Conservation (phyloP, 2,329 filamentous ascomycete species). For the Beauveria sp. region DNA sequence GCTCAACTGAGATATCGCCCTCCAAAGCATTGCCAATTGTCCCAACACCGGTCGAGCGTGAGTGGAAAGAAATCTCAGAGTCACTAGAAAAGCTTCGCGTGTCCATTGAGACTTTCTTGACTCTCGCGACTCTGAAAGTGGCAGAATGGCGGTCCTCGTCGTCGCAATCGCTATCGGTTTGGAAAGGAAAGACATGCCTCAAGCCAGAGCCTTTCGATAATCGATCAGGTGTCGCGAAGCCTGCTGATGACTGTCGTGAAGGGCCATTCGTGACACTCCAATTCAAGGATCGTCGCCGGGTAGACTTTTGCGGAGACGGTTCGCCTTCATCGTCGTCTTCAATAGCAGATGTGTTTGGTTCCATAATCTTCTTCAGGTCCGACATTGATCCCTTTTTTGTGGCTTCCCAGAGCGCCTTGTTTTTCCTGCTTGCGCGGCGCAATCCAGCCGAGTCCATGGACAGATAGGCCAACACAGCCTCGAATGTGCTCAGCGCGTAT, state of each 20-base stretch:
- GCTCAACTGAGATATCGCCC: constrained; percentile 78
- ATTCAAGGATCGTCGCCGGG: constrained; percentile 36
- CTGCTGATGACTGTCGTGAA: constrained; percentile 34
- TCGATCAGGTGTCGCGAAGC: constrained; percentile 36
- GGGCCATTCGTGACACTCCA: constrained; percentile 41
- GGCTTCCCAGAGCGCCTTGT: constrained; percentile 82
- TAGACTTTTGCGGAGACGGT: constrained; percentile 28
- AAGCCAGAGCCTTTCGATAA: constrained; percentile 54
- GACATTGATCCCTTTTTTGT: constrained; percentile 68
- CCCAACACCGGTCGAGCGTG: constrained; percentile 68
- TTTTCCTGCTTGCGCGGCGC: constrained; percentile 76
- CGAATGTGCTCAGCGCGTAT: constrained; percentile 91
- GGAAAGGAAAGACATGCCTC: constrained; percentile 87
- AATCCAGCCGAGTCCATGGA: constrained; percentile 73
- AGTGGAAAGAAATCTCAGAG: constrained; percentile 77
- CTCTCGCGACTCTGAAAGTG: constrained; percentile 35
- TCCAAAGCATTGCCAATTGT: constrained; percentile 68
- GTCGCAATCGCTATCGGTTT: constrained; percentile 38
- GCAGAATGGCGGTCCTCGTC: constrained; percentile 24
- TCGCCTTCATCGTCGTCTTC: constrained; percentile 37
- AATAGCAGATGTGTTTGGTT: constrained; percentile 52
- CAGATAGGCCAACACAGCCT: constrained; percentile 86
- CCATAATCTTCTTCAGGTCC: constrained; percentile 70
- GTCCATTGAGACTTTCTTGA: constrained; percentile 84
- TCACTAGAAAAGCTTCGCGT: constrained; percentile 79